These are phyloP conservation scores for Blastocystis sp. DNA, from an alignment of 352 stramenopile species.

Conservation along the genomic window DNA sequence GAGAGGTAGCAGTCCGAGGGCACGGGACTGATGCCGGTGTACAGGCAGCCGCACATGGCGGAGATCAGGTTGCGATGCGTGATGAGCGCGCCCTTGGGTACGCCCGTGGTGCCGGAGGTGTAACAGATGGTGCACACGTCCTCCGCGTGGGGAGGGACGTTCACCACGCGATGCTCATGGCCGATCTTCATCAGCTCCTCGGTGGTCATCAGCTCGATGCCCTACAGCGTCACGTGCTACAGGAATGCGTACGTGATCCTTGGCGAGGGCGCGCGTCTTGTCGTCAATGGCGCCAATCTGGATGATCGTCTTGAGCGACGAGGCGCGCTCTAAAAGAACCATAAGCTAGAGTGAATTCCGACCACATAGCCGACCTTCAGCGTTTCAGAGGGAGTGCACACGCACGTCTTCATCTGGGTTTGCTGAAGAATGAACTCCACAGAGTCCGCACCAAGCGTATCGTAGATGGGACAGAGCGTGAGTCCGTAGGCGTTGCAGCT, in stretches of 20 bases:
- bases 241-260: constrained; percentile 20
- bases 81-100: constrained; percentile 85
- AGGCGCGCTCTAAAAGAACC: constrained; percentile 6
- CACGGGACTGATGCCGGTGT: constrained; percentile 37
- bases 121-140: constrained; percentile 94
- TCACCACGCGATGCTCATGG: constrained; percentile 75
- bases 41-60: constrained; percentile 76
- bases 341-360: constrained; percentile 3
- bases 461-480: constrained; percentile 84
- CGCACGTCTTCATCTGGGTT: constrained; percentile 80
- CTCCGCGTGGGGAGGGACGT: constrained; percentile 77
- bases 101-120: constrained; percentile 91
- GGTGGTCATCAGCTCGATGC: constrained; percentile 46
- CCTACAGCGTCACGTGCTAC: not conserved
- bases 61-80: constrained; percentile 85
- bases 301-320: constrained; percentile 53
- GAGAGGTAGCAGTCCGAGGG: constrained; percentile 88
- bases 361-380: not conserved
- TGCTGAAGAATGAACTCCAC: constrained; percentile 85
- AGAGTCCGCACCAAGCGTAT: constrained; percentile 83
- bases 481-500: constrained; percentile 81
- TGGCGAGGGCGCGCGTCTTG: constrained; percentile 46
- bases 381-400: constrained; percentile 76
- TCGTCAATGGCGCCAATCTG: constrained; percentile 57
- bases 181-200: constrained; percentile 71